Conservation (phyloP, 306 rosid genomes). For the Quillaja saponaria region DNA sequence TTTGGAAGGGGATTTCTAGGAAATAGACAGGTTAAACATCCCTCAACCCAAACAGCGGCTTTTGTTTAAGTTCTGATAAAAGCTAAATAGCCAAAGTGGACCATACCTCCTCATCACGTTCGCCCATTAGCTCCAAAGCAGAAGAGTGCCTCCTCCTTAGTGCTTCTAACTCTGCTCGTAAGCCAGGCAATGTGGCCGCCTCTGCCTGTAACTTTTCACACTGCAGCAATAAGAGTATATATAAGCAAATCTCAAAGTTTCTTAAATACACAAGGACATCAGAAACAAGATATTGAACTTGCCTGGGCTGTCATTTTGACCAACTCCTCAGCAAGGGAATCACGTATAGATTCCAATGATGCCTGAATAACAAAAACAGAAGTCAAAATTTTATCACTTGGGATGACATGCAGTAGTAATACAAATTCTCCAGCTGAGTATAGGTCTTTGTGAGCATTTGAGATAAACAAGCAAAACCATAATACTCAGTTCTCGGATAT, state of each 20-base stretch:
- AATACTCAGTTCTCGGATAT: slow-evolving; percentile 15
- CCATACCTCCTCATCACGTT: slow-evolving; percentile 95
- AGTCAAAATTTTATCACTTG: slow-evolving; percentile 10
- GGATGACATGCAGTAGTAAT: slow-evolving; percentile 15
- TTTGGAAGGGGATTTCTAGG: background rate
- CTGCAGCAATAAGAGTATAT: slow-evolving; percentile 42
- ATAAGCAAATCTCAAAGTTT: background rate
- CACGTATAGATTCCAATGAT: slow-evolving; percentile 92
- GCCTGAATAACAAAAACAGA: slow-evolving; percentile 49
- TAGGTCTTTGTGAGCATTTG: background rate
- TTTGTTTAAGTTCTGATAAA: too few relatives aligned
- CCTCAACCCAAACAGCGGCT: background rate
- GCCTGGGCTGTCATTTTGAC: slow-evolving; percentile 95
- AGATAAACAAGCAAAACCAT: slow-evolving; percentile 13
- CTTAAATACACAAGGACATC: background rate
- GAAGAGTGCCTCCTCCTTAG: slow-evolving; percentile 95
- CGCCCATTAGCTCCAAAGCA: slow-evolving; percentile 99
- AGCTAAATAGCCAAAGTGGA: too few relatives aligned
- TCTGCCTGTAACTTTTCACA: slow-evolving; percentile 89
- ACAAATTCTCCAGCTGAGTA: slow-evolving; percentile 18
- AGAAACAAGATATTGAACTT: slow-evolving; percentile 21
- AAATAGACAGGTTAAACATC: background rate
- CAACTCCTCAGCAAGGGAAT: slow-evolving; percentile 97
- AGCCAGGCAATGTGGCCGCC: slow-evolving; percentile 77
- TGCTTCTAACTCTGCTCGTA: slow-evolving; percentile 89